Evolutionary conservation across 2,329 filamentous ascomycete species (phyloP).

Genomic region (Xylaria sp.): DNA sequence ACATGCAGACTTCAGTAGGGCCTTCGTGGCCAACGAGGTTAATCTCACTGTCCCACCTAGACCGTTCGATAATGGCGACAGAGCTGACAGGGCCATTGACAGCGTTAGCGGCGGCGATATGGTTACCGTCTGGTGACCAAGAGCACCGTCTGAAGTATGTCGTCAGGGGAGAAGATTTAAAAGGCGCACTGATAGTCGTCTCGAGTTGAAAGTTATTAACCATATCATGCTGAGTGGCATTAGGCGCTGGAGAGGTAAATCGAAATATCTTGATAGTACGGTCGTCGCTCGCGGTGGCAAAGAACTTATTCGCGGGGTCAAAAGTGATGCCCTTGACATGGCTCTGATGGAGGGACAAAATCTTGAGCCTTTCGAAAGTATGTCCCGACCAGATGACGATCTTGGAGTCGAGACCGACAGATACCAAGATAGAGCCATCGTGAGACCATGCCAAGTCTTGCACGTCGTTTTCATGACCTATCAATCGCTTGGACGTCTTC

Average conservation of each 20-base stretch:
- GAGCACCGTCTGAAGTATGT: conserved; percentile 97
- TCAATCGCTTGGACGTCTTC: conserved; percentile 92
- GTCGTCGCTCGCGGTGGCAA: conserved; percentile 97
- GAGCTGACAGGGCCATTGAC: conserved; percentile 98
- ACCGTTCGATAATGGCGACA: conserved; percentile 93
- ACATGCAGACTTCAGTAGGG: conserved; percentile 96
- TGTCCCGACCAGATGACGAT: conserved; percentile 98
- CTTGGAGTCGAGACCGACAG: conserved; percentile 96
- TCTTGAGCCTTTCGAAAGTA: conserved; percentile 98
- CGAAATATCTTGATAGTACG: conserved; percentile 96
- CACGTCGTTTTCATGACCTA: conserved; percentile 98
- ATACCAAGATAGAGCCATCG: conserved; percentile 95
- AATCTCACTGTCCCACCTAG: conserved; percentile 94
- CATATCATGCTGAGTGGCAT: conserved; percentile 93
- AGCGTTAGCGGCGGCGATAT: conserved; percentile 96
- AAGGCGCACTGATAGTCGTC: conserved; percentile 87
- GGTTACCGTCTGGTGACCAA: conserved; percentile 96
- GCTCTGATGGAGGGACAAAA: conserved; percentile 89
- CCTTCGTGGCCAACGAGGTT: conserved; percentile 97
- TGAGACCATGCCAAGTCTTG: conserved; percentile 97
- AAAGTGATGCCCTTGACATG: conserved; percentile 99
- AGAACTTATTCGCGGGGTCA: conserved; percentile 98
- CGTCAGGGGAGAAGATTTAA: conserved; percentile 90
- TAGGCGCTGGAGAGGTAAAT: conserved; percentile 89
- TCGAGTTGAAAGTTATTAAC: conserved; percentile 96